Percentiles rank a stretch among this genome's conserved stretches.
Evolutionary conservation across 2,329 filamentous ascomycete genomes (phyloP).

Genomic region (Venturia aucupariae): DNA sequence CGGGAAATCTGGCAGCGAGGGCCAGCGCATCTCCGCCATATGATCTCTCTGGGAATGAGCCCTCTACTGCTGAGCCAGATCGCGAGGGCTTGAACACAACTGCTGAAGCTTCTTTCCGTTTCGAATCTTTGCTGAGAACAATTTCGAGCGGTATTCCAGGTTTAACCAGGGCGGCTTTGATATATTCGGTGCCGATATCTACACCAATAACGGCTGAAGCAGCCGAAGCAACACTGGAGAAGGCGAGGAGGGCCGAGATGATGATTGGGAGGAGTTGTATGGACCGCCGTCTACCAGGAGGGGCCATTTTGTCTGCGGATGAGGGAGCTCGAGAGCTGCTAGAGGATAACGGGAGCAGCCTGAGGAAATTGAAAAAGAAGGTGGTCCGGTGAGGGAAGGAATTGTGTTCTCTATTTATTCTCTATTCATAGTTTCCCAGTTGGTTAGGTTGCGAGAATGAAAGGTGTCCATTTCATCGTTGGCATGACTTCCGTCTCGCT

Average conservation of each 20-base stretch:
- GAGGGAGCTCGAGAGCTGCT: slow-evolving; percentile 6
- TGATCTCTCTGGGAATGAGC: slow-evolving; percentile 69
- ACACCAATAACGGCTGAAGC: slow-evolving; percentile 78
- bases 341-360: neutral
- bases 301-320: slow-evolving; percentile 32
- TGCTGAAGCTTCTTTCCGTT: slow-evolving; percentile 86
- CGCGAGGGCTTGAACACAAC: slow-evolving; percentile 87
- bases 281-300: slow-evolving; percentile 36
- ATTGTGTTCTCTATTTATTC: neutral
- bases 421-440: neutral
- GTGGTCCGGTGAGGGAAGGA: neutral
- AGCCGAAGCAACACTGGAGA: slow-evolving; percentile 48
- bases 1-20: slow-evolving; percentile 75
- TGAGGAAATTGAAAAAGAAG: neutral
- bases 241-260: slow-evolving; percentile 44
- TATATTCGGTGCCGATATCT: slow-evolving; percentile 91
- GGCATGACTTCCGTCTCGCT: neutral
- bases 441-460: neutral
- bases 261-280: slow-evolving; percentile 35
- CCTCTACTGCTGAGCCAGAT: slow-evolving; percentile 47
- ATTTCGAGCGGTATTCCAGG: slow-evolving; percentile 96
- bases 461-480: neutral
- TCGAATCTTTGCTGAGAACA: slow-evolving; percentile 93
- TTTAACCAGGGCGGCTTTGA: slow-evolving; percentile 93
- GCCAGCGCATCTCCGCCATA: slow-evolving; percentile 91